A percentile compares a stretch with the other conserved stretches of the same genome.
These are phyloP conservation scores for Leptographium lundbergii DNA, from an alignment of 2,329 filamentous ascomycete species.

Conservation along the genomic window DNA sequence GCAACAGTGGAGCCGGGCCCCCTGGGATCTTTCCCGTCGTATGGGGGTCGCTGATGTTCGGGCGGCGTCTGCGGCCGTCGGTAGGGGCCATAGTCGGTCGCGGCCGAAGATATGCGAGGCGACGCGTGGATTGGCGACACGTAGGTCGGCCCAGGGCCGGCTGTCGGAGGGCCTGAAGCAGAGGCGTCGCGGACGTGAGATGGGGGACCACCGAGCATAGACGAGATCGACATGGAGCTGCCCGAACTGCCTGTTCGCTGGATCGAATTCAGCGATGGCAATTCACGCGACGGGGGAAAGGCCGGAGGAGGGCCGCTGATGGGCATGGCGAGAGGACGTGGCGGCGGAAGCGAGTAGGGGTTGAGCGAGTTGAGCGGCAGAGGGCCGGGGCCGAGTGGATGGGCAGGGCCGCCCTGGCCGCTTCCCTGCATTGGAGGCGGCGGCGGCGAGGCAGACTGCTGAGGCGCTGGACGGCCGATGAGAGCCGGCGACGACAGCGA, in stretches of 20 bases:
- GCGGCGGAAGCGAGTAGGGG: conserved; percentile 33
- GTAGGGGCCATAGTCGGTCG: conserved; percentile 48
- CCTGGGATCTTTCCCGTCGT: conserved; percentile 26
- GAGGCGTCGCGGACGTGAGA: conserved; percentile 22
- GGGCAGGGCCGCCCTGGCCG: conserved; percentile 2
- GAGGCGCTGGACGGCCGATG: conserved; percentile 32
- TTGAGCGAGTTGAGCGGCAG: conserved; percentile 13
- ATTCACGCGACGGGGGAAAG: conserved; percentile 36
- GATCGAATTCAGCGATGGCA: conserved; percentile 38
- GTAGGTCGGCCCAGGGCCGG: conserved; percentile 20
- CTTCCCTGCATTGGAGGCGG: conserved; percentile 8
- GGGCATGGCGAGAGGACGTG: conserved; percentile 28
- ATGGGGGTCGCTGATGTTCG: conserved; percentile 43
- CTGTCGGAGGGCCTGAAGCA: conserved; percentile 16
- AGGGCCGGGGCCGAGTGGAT: neutral
- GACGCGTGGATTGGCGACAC: conserved; percentile 35
- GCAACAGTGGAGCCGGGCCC: conserved; percentile 31
- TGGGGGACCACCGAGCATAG: conserved; percentile 42
- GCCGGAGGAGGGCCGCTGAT: conserved; percentile 31
- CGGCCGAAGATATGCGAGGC: conserved; percentile 39
- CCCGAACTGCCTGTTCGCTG: conserved; percentile 32
- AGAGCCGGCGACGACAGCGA: conserved; percentile 26
- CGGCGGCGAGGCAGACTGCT: conserved; percentile 15
- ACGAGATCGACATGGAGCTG: conserved; percentile 49
- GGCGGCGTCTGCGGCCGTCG: conserved; percentile 56